Conservation (phyloP, 495 filamentous ascomycete genomes). For the Choiromyces venosus region DNA sequence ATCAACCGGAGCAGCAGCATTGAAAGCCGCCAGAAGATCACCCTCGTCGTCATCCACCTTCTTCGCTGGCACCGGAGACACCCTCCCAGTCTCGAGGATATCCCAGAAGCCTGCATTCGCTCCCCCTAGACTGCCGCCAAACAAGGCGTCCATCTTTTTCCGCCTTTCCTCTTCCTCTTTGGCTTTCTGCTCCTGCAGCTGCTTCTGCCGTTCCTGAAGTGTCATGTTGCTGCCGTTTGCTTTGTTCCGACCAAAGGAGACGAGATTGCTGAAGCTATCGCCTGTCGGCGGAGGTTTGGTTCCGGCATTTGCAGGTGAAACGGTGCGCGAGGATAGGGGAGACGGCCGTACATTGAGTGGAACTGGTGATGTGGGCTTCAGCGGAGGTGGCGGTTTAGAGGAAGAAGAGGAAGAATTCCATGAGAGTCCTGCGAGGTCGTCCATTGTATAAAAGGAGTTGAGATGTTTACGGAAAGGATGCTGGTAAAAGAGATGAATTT, state of each 20-base stretch:
- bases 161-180: conserved; percentile 68
- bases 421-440: conserved; percentile 31
- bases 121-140: conserved; percentile 54
- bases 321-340: conserved; percentile 16
- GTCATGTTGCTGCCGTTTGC: conserved; percentile 61
- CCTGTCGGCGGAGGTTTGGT: conserved; percentile 2
- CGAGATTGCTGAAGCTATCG: conserved; percentile 86
- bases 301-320: conserved; percentile 20
- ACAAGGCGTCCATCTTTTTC: conserved; percentile 64
- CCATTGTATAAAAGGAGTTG: conserved; percentile 18
- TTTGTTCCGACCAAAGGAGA: conserved; percentile 67
- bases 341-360: conserved; percentile 33
- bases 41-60: conserved; percentile 45
- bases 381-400: conserved; percentile 17
- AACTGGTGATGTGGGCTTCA: conserved; percentile 18
- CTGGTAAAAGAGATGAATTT: background rate
- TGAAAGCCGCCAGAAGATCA: conserved; percentile 60
- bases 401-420: conserved; percentile 27
- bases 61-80: conserved; percentile 3
- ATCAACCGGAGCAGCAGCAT: conserved; percentile 55
- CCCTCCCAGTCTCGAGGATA: conserved; percentile 26
- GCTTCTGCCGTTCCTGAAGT: conserved; percentile 78
- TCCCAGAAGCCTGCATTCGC: conserved; percentile 35
- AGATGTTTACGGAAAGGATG: background rate
- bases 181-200: conserved; percentile 68